Base-by-base conservation (phyloP, 768 basidiomycete species). In the Xerocomellus intermedius region DNA sequence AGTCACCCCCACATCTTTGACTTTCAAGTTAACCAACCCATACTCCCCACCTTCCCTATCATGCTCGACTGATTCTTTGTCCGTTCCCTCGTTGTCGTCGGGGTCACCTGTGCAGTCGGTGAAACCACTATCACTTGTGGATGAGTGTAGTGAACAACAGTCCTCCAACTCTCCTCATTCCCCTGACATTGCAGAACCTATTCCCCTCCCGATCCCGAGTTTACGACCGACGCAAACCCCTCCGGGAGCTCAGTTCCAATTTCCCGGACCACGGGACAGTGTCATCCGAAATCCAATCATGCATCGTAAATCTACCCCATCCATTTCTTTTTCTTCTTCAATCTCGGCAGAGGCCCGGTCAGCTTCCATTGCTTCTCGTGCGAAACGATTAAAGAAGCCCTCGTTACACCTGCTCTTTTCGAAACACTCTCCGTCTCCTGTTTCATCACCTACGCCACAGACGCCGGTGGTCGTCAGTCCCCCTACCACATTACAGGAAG, bases 351-450 rank as follows among this genome's bases (percentile, higher is more conserved):
- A 75, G 74, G 43, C 72, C 74, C 50, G 55, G 74, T 47, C 72
- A 73, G 48, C 77, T 78, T 56, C 69, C 60, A 24, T 70, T 28
- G 57, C 60, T 59, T 68, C 68, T 30, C 61, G 66, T 44, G 65
- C 71, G 24, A 68, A 67, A 50, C 75, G 73, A 54, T 66, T 78
- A 55, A 89, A 86, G 70, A 86, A 84, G 48, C 86, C 89, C 0
- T 89, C 88, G 3, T 70, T 89, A 53, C 82, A 83, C 47, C 72
- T 88, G 17, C 74, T 89, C 19, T 86, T 90, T 67, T 77, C 84
- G 32, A 87, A 86, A 73, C 80, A 78, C 45, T 83, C 86, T 7
- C 69, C 75, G 3, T 80, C 84, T 22, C 75, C 82, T 4, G 62
- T 81, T 42, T 68, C 69, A 24, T 64, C 67, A 44, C 66, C 71